A percentile compares a stretch with the other conserved stretches of the same genome.
Evolutionary conservation across 2,329 filamentous ascomycete genomes (phyloP).

Genomic region (Paecilomyces dactylethromorphus): DNA sequence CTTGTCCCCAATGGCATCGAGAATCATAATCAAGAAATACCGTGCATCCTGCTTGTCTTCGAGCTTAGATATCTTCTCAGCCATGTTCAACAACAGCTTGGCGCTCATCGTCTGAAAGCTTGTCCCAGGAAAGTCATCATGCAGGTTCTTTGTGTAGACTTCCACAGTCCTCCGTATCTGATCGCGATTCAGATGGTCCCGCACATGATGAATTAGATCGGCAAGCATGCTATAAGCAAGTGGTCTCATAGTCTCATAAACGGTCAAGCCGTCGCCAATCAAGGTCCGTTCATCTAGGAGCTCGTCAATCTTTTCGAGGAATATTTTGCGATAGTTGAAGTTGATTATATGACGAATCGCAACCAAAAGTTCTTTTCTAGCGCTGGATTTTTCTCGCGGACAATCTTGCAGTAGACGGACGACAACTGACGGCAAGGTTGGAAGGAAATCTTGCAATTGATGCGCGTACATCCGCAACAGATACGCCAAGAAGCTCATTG

Average conservation of each 20-base stretch:
- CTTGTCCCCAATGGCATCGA: slow-evolving; percentile 97
- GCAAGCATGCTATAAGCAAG: slow-evolving; percentile 97
- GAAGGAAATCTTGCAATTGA: slow-evolving; percentile 81
- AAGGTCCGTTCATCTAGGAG: slow-evolving; percentile 88
- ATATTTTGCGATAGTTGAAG: slow-evolving; percentile 95
- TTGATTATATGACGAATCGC: slow-evolving; percentile 98
- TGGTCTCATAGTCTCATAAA: slow-evolving; percentile 93
- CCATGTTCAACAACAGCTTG: slow-evolving; percentile 94
- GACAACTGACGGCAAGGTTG: slow-evolving; percentile 77
- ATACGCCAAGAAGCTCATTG: slow-evolving; percentile 97
- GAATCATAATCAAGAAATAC: slow-evolving; percentile 92
- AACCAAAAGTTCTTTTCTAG: slow-evolving; percentile 89
- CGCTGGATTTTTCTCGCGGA: slow-evolving; percentile 85
- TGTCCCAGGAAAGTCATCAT: slow-evolving; percentile 92
- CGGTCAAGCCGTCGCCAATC: slow-evolving; percentile 91
- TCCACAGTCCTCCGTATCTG: slow-evolving; percentile 95
- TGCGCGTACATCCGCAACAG: slow-evolving; percentile 80
- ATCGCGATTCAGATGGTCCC: slow-evolving; percentile 77
- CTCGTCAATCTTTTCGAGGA: slow-evolving; percentile 89
- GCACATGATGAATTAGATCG: slow-evolving; percentile 93
- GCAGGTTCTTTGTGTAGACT: slow-evolving; percentile 92
- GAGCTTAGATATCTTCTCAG: slow-evolving; percentile 91
- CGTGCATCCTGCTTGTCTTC: slow-evolving; percentile 89
- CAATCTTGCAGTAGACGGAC: slow-evolving; percentile 90
- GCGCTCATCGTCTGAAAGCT: slow-evolving; percentile 99